A percentile compares a stretch with the other conserved stretches of the same genome.
These are phyloP conservation scores for Xerocomellus chrysenteron DNA, from an alignment of 768 basidiomycete genomes.

Conservation along the genomic window DNA sequence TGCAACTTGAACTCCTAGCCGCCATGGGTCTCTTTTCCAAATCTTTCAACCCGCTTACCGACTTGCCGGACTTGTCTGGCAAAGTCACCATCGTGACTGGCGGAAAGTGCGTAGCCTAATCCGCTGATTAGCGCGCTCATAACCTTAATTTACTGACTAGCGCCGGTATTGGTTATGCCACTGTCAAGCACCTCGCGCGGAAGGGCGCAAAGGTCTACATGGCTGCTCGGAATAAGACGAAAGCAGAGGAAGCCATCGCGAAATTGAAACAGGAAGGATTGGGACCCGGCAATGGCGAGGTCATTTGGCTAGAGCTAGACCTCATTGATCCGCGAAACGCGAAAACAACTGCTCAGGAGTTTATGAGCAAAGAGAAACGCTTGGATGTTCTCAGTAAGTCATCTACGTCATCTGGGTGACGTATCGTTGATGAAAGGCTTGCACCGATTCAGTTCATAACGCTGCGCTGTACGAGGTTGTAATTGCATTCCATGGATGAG, in stretches of 20 bases:
- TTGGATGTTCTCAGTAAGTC: constrained; percentile 53
- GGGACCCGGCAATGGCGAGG: constrained; percentile 43
- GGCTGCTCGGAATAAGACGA: constrained; percentile 47
- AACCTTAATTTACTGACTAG: constrained; percentile 22
- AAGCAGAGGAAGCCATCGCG: constrained; percentile 48
- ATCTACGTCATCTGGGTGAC: neutral
- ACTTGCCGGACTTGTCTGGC: constrained; percentile 35
- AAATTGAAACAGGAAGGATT: constrained; percentile 45
- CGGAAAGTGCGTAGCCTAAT: constrained; percentile 42
- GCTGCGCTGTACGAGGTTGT: constrained; percentile 43
- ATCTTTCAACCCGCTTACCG: constrained; percentile 36
- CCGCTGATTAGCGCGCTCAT: no score
- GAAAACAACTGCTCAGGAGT: constrained; percentile 48
- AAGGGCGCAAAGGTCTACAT: constrained; percentile 62
- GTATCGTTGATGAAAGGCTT: neutral
- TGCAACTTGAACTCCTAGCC: neutral
- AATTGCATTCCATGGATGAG: neutral
- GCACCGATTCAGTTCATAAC: constrained; percentile 48
- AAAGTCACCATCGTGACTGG: constrained; percentile 58
- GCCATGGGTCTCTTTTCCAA: constrained; percentile 20
- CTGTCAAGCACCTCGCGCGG: constrained; percentile 49
- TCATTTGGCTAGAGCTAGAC: constrained; percentile 53
- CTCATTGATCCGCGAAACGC: constrained; percentile 47
- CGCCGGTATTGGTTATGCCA: constrained; percentile 50
- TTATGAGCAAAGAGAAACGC: constrained; percentile 48